Percentiles rank a stretch among this genome's conserved stretches.
These are phyloP conservation scores for Avena insularis DNA, from an alignment of 176 grass and related monocot genomes.

Conservation along the genomic window DNA sequence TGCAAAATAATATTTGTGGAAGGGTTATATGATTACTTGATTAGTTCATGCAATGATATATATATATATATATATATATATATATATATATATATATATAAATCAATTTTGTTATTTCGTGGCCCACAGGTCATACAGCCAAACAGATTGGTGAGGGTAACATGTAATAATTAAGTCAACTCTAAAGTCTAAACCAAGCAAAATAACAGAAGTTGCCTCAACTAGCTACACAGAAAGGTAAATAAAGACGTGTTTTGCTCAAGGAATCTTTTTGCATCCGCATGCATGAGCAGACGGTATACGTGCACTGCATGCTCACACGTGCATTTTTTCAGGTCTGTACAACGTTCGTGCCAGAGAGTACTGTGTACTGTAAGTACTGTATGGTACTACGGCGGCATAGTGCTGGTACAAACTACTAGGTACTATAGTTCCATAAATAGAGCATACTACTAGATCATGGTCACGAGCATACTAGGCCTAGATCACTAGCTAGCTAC, in stretches of 20 bases:
- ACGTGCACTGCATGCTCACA: too few species aligned
- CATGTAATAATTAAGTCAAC: not conserved
- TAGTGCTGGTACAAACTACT: too few species aligned
- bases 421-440: constrained; percentile 24
- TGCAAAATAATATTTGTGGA: not conserved
- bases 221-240: not conserved
- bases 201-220: not conserved
- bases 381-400: not conserved
- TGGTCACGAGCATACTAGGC: too few species aligned
- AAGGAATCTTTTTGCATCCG: not conserved
- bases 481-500: too few species aligned
- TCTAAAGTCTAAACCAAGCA: not conserved
- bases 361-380: too few species aligned
- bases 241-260: not conserved
- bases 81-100: not conserved
- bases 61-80: not conserved
- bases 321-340: not conserved
- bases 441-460: not conserved
- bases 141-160: not conserved
- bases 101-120: not conserved
- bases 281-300: not conserved
- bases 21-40: not conserved
- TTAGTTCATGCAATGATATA: not conserved
- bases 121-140: not conserved
- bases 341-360: too few species aligned